phyloP scores from a whole-genome alignment of 2,329 filamentous ascomycete genomes.

The Nigrospora sphaerica region DNA sequence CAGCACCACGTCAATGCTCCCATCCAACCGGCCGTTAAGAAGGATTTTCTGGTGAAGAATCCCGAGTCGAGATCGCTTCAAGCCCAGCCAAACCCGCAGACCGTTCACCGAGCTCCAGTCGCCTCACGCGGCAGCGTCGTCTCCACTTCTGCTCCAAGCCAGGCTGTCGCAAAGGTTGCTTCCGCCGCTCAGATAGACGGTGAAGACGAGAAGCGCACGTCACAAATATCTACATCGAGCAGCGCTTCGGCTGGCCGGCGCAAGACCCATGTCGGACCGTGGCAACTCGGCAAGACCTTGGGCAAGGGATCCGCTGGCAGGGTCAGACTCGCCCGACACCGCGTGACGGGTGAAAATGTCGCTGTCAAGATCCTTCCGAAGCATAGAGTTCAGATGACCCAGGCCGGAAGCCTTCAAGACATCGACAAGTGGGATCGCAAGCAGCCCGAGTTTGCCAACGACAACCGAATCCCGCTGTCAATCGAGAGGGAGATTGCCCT shows the following conservation, averaged over 20 bases:
- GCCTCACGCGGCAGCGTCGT: no score
- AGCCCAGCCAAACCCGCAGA: no score
- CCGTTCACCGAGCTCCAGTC: no score
- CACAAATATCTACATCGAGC: constrained; percentile 18
- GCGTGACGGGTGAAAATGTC: constrained; percentile 68
- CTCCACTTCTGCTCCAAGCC: no score
- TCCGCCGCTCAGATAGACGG: constrained; percentile 4
- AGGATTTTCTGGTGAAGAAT: neutral
- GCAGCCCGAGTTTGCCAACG: constrained; percentile 48
- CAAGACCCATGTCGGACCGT: constrained; percentile 82
- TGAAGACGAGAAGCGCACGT: constrained; percentile 13
- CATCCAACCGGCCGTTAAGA: constrained; percentile 10
- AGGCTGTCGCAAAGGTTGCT: no score
- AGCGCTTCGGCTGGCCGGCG: constrained; percentile 29
- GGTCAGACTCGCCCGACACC: constrained; percentile 79
- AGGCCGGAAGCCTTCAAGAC: constrained; percentile 78
- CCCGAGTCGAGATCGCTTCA: no score
- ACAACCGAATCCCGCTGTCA: constrained; percentile 72
- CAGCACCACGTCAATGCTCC: constrained; percentile 17
- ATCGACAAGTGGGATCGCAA: constrained; percentile 67
- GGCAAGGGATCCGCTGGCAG: constrained; percentile 86
- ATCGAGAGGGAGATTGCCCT: constrained; percentile 95
- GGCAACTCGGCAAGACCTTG: constrained; percentile 83
- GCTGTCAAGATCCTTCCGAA: constrained; percentile 96
- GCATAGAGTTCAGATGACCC: constrained; percentile 68